Evolutionary conservation across 768 basidiomycete genomes (phyloP), one percentile per base, ranked within the genome.

Genomic region (Tubosaeta sp.): DNA sequence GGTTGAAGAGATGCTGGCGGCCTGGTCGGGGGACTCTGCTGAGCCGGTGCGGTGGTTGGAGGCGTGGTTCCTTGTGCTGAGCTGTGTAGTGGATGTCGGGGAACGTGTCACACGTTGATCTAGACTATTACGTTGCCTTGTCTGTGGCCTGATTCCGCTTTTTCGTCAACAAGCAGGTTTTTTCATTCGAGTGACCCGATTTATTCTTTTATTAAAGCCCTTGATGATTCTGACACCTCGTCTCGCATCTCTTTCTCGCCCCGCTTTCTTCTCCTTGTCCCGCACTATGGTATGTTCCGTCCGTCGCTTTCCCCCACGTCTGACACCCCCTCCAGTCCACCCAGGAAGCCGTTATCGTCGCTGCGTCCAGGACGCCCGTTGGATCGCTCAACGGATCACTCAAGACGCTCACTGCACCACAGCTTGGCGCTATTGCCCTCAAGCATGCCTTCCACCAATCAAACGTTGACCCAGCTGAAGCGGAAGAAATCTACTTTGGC

Each of bases 401-500:
- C 71, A 92, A 95, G 71, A 74, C 83, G 41, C 75, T 95, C 67
- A 90, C 90, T 13, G 95, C 95, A 13, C 83, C 92, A 46, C 86
- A 99, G 67, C 87, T 99, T 50, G 96, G 96, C 60, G 71, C 81
- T 29, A 74, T 86, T 48, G 96, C 91, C 36, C 79, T 98, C 67
- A 97, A 94, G 71, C 87, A 89, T 67, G 96, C 94, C 18, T 78
- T 98, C 51, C 79, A 83, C 55, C 80, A 86, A 48, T 84, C 86
- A 42, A 82, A 85, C 47, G 79, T 98, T 64, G 82, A 87, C 60
- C 87, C 94, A 16, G 78, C 84, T 1, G 66, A 80, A 52, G 85
- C 91, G n/a, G 94, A 98, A 70, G 96, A 99, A 74, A 76, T 97
- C 61, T 98, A 87, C 80, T 87, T 97, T 65, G 96, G 96, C 58